These are phyloP conservation scores for Nicotiana tomentosiformis DNA, from an alignment of 257 asterid genomes.

Conservation along the genomic window DNA sequence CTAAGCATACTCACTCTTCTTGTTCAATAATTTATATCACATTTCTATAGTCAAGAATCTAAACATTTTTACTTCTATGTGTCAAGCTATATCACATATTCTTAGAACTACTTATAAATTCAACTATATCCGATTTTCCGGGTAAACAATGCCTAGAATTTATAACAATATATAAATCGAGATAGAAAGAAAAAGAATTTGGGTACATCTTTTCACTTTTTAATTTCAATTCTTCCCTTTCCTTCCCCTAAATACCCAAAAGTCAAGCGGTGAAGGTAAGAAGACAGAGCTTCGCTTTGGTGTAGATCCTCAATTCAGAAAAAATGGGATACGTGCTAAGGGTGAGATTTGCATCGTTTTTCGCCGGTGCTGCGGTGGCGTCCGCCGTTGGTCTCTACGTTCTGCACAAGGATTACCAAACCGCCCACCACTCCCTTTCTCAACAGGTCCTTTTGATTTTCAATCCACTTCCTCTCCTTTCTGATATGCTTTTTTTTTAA, in stretches of 20 bases:
- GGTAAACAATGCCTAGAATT: no score
- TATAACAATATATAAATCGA: no score
- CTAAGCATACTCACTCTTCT: no score
- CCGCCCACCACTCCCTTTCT: constrained; percentile 57
- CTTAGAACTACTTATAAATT: no score
- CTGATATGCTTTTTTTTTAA: neutral
- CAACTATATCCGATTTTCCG: no score
- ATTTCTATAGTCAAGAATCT: no score
- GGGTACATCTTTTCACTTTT: no score
- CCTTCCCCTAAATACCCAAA: neutral
- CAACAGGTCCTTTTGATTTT: constrained; percentile 42
- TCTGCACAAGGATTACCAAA: constrained; percentile 68
- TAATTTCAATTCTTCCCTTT: no score
- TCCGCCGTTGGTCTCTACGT: constrained; percentile 66
- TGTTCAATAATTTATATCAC: no score
- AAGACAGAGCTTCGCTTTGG: neutral
- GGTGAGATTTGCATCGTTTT: constrained; percentile 82
- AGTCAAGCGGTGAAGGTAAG: neutral
- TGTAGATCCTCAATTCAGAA: neutral
- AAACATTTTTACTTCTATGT: no score
- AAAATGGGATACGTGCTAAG: constrained; percentile 78
- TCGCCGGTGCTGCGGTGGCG: constrained; percentile 84
- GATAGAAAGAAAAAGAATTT: no score
- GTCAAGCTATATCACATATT: no score
- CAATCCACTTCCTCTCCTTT: neutral